Conservation (phyloP, 1,284 basidiomycete species). For the Anthracocystis setariae region DNA sequence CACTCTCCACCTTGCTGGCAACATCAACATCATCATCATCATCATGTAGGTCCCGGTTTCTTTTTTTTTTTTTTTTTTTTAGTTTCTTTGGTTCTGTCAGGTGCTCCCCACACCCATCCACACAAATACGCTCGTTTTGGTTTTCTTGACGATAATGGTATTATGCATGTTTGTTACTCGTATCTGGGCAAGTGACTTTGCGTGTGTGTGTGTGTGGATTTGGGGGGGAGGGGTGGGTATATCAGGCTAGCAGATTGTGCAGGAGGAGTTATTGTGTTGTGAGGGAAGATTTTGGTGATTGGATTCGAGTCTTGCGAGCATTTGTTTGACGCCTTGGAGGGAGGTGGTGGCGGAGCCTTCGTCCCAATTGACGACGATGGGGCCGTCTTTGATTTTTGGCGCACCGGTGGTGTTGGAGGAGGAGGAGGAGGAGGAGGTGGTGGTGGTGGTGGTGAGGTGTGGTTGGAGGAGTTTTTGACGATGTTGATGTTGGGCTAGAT, state of each 20-base stretch:
- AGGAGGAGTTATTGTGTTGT: not conserved
- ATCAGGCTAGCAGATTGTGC: constrained; percentile 15
- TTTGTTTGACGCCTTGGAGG: constrained; percentile 30
- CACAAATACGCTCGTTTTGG: too few species aligned
- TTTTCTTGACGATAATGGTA: too few species aligned
- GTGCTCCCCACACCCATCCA: too few species aligned
- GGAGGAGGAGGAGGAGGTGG: too few species aligned
- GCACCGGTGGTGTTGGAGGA: not conserved
- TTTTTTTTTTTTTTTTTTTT: not conserved
- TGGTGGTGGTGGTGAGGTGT: too few species aligned
- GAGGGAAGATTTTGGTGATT: not conserved
- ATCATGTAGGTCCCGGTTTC: too few species aligned
- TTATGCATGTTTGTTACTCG: too few species aligned
- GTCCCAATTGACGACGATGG: constrained; percentile 47
- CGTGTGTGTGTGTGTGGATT: not conserved
- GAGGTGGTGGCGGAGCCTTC: constrained; percentile 27
- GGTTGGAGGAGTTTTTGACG: constrained; percentile 5
- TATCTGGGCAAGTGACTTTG: too few species aligned
- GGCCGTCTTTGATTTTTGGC: constrained; percentile 46
- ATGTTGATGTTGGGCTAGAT: constrained; percentile 20
- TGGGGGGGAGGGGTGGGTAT: not conserved
- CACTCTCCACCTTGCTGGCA: too few species aligned
- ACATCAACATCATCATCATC: too few species aligned
- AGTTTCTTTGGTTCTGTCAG: not conserved
- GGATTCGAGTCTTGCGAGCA: constrained; percentile 16